Conservation (phyloP, 768 basidiomycete genomes). For the Sistotremastrum suecicum region DNA sequence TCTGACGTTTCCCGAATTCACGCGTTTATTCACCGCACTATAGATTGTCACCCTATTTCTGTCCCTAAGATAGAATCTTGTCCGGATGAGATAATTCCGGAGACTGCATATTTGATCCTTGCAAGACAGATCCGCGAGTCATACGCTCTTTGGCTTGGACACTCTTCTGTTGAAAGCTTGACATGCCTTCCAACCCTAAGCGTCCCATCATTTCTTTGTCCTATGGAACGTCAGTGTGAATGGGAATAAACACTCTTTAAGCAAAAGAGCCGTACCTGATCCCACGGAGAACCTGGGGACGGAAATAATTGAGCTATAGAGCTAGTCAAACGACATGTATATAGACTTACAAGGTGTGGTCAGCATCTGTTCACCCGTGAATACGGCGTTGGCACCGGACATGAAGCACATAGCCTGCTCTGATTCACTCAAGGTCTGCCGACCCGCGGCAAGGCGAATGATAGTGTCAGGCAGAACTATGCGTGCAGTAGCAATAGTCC, state of each 20-base stretch:
- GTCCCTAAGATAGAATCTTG: too few species aligned
- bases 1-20: too few species aligned
- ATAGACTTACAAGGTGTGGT: slow-evolving; percentile 78
- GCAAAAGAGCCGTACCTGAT: slow-evolving; percentile 41
- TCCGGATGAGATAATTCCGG: too few species aligned
- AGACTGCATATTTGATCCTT: too few species aligned
- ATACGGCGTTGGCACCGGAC: slow-evolving; percentile 96
- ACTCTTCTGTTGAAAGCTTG: slow-evolving; percentile 65
- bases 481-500: slow-evolving; percentile 91
- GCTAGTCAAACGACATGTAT: neutral
- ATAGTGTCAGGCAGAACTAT: slow-evolving; percentile 86
- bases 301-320: too few species aligned
- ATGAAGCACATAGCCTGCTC: slow-evolving; percentile 98
- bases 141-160: slow-evolving; percentile 40
- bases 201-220: slow-evolving; percentile 90
- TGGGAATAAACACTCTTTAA: neutral
- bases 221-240: slow-evolving; percentile 19
- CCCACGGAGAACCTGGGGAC: slow-evolving; percentile 74
- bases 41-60: too few species aligned
- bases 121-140: too few species aligned
- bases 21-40: too few species aligned
- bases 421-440: slow-evolving; percentile 76
- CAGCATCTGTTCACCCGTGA: slow-evolving; percentile 96
- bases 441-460: slow-evolving; percentile 87
- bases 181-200: slow-evolving; percentile 89